Conservation (phyloP, 1,284 basidiomycete species). For the Rhodotorula sp. region DNA sequence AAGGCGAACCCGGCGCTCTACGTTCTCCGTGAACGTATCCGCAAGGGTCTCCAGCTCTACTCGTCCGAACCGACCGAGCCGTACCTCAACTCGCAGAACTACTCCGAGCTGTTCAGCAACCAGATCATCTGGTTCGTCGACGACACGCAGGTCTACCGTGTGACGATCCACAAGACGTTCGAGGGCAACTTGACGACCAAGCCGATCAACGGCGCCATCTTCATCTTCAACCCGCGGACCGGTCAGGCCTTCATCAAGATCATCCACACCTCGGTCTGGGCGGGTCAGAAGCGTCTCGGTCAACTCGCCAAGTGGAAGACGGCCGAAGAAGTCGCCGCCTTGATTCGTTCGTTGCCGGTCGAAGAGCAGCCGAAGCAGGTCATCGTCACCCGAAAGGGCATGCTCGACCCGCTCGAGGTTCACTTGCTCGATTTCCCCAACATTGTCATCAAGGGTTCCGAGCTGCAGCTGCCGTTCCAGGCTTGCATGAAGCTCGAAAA, state of each 20-base stretch:
- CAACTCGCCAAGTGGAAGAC: constrained; percentile 99
- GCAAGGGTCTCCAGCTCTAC: constrained; percentile 97
- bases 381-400: constrained; percentile 99
- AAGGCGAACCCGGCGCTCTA: constrained; percentile 98
- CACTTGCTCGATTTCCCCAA: constrained; percentile 98
- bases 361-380: constrained; percentile 99
- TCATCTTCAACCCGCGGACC: constrained; percentile 99
- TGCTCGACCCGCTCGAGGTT: constrained; percentile 86
- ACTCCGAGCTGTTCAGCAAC: constrained; percentile 61
- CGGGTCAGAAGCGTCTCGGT: constrained; percentile 98
- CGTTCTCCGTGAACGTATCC: constrained; percentile 95
- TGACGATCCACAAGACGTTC: constrained; percentile 99
- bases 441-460: constrained; percentile 99
- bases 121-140: constrained; percentile 99
- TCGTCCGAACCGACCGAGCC: constrained; percentile 99
- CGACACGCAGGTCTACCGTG: constrained; percentile 99
- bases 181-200: constrained; percentile 99
- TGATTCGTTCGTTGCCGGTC: constrained; percentile 94
- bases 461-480: constrained; percentile 98
- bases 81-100: constrained; percentile 86
- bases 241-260: constrained; percentile 98
- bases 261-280: constrained; percentile 99
- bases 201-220: constrained; percentile 99
- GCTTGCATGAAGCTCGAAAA: constrained; percentile 99
- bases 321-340: constrained; percentile 97